Percentiles rank a stretch among this genome's conserved stretches.
Evolutionary conservation across 2,329 filamentous ascomycete genomes (phyloP).

Genomic region (Colletotrichum tofieldiae): DNA sequence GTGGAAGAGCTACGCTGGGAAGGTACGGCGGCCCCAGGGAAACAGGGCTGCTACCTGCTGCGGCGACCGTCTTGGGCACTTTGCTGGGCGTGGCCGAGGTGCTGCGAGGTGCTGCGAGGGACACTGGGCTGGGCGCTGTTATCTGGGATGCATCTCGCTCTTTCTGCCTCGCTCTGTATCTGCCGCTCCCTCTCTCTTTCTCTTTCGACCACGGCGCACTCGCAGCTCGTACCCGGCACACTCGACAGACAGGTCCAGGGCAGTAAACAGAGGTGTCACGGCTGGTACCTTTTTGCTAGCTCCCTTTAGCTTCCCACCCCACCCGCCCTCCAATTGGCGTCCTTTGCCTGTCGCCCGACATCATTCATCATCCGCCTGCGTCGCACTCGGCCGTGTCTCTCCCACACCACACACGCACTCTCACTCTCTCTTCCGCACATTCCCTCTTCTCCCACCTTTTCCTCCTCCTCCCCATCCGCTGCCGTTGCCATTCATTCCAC

Average conservation of each 20-base stretch:
- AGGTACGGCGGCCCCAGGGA: constrained; percentile 12
- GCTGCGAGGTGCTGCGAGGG: too few relatives aligned
- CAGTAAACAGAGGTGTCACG: background rate
- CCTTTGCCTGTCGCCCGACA: constrained; percentile 8
- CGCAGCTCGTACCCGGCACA: constrained; percentile 9
- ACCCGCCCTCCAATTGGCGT: constrained; percentile 25
- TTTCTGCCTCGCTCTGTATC: background rate
- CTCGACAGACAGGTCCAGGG: constrained; percentile 7
- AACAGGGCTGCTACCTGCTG: constrained; percentile 12
- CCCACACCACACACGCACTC: constrained; percentile 14
- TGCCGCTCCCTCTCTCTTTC: background rate
- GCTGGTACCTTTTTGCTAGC: constrained; percentile 14
- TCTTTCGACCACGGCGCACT: background rate
- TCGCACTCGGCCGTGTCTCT: constrained; percentile 23
- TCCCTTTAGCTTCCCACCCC: constrained; percentile 1
- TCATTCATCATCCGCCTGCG: constrained; percentile 35
- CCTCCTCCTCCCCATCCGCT: constrained; percentile 14
- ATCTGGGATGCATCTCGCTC: background rate
- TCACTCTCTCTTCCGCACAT: constrained; percentile 14
- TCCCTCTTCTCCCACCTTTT: constrained; percentile 11
- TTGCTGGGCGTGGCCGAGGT: background rate
- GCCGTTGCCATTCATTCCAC: constrained; percentile 40
- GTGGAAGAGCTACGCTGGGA: constrained; percentile 7
- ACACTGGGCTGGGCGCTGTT: background rate
- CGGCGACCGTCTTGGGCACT: background rate